Conservation (phyloP, 345 rosid species). For the Ricinus communis region DNA sequence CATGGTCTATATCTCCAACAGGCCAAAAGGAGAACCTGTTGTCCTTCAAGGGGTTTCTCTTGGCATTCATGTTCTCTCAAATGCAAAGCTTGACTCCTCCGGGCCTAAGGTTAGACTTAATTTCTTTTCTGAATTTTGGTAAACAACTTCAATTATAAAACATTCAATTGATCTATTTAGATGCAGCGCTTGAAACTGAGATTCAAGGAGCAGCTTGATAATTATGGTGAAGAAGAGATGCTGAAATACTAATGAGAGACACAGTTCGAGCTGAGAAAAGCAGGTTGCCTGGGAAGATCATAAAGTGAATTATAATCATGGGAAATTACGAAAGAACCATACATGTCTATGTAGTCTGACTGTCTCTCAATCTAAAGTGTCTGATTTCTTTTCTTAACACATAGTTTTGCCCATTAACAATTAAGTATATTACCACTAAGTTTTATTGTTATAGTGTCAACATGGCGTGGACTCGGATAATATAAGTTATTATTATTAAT, state of each 20-base stretch:
- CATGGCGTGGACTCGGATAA: too few relatives aligned
- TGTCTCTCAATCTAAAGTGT: too few relatives aligned
- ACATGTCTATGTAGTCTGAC: too few relatives aligned
- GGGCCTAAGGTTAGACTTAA: constrained; percentile 47
- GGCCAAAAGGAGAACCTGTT: constrained; percentile 40
- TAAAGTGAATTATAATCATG: neutral
- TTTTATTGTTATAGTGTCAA: too few relatives aligned
- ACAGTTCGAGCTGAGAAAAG: constrained; percentile 47
- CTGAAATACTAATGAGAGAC: constrained; percentile 54
- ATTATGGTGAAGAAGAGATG: constrained; percentile 34
- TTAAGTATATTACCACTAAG: too few relatives aligned
- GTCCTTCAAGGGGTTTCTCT: constrained; percentile 50
- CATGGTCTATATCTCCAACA: constrained; percentile 62
- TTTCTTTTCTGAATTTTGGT: neutral
- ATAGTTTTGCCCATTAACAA: too few relatives aligned
- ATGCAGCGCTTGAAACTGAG: constrained; percentile 38
- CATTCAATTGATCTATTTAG: constrained; percentile 27
- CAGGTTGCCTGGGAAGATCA: constrained; percentile 44
- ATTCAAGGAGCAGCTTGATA: constrained; percentile 42
- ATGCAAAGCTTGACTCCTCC: constrained; percentile 55
- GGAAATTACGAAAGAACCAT: neutral
- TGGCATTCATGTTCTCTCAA: constrained; percentile 69
- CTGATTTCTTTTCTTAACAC: constrained; percentile 22
- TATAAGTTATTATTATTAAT: too few relatives aligned
- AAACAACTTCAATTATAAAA: neutral